phyloP scores from a whole-genome alignment of 2,329 filamentous ascomycete genomes.

The Seiridium cupressi region DNA sequence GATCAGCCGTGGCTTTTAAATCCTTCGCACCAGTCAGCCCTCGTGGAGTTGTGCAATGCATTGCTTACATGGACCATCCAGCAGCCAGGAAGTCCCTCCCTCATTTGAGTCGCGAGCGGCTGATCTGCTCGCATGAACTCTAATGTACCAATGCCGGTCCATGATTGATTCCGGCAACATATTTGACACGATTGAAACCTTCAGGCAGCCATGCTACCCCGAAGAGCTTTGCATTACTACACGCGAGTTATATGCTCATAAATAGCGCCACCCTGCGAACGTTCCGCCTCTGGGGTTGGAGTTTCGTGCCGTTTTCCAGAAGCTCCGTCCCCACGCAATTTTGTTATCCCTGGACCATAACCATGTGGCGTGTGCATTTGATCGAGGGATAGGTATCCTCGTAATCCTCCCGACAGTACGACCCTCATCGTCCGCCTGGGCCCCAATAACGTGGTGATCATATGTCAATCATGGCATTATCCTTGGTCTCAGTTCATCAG shows the following conservation, averaged over 20 bases:
- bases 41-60: background rate
- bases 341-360: background rate
- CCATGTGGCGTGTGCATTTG: background rate
- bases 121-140: slow-evolving; percentile 1
- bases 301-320: background rate
- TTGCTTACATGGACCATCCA: background rate
- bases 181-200: background rate
- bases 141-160: background rate
- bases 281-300: background rate
- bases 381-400: background rate
- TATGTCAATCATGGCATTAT: background rate
- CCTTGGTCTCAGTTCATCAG: too few species aligned
- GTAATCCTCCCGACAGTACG: background rate
- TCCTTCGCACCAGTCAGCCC: background rate
- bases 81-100: background rate
- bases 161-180: background rate
- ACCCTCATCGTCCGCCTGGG: background rate
- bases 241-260: background rate
- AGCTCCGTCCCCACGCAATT: background rate
- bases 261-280: background rate
- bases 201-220: background rate
- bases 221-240: background rate
- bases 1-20: background rate
- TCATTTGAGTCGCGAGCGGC: background rate
- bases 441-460: background rate